phyloP scores from a whole-genome alignment of 2,329 filamentous ascomycete species.

The Macroventuria anomochaeta region DNA sequence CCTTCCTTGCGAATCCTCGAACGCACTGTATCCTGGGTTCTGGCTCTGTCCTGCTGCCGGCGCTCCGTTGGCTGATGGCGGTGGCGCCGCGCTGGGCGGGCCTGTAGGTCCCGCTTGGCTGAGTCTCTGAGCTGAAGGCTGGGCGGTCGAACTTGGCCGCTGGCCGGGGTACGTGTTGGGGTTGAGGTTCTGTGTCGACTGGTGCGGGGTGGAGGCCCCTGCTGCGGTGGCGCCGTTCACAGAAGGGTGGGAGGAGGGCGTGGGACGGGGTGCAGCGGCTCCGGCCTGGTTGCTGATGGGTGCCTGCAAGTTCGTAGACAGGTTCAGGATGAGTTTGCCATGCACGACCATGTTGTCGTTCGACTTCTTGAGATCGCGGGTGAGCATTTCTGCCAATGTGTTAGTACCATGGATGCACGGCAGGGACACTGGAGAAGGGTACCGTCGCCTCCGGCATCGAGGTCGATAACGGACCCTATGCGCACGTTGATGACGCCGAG shows the following conservation, averaged over 20 bases:
- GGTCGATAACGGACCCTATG: conserved; percentile 90
- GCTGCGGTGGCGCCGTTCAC: conserved; percentile 47
- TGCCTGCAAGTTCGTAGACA: conserved; percentile 84
- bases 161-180: conserved; percentile 48
- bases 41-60: conserved; percentile 52
- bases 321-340: conserved; percentile 94
- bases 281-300: conserved; percentile 65
- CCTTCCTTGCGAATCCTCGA: conserved; percentile 94
- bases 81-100: conserved; percentile 54
- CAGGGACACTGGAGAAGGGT: conserved; percentile 40
- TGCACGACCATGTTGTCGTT: conserved; percentile 98
- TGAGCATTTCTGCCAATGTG: conserved; percentile 82
- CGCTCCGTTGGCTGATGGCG: conserved; percentile 36
- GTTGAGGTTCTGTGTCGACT: conserved; percentile 48
- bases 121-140: conserved; percentile 35
- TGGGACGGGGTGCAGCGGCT: conserved; percentile 46
- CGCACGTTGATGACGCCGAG: conserved; percentile 97
- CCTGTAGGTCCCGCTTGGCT: conserved; percentile 41
- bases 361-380: conserved; percentile 94
- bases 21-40: conserved; percentile 72
- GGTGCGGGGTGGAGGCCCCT: conserved; percentile 48
- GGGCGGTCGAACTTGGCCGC: conserved; percentile 34
- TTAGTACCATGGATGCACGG: neutral
- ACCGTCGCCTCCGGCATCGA: conserved; percentile 92
- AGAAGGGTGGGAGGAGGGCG: conserved; percentile 46